These are phyloP conservation scores for Trichoderma asperelloides DNA, from an alignment of 495 filamentous ascomycete genomes.

Conservation along the genomic window DNA sequence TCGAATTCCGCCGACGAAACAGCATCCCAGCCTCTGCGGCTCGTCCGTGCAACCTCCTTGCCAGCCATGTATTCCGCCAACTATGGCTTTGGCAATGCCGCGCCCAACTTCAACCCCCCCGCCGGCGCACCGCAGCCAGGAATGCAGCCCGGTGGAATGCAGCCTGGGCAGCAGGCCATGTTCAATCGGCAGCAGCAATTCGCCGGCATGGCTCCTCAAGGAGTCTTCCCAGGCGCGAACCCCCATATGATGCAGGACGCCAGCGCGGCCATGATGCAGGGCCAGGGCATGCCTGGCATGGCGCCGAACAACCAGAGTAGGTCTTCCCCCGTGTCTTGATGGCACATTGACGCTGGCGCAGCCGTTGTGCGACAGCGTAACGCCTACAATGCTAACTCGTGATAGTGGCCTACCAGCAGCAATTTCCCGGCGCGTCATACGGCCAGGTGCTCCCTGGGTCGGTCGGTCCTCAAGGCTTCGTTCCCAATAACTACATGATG, in stretches of 20 bases:
- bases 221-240: slow-evolving; percentile 33
- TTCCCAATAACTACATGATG: slow-evolving; percentile 41
- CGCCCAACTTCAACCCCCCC: slow-evolving; percentile 39
- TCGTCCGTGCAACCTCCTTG: not conserved
- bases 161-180: slow-evolving; percentile 39
- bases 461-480: slow-evolving; percentile 35
- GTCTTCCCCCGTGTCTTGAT: slow-evolving; percentile 18
- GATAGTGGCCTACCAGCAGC: slow-evolving; percentile 44
- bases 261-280: slow-evolving; percentile 46
- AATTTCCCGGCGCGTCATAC: slow-evolving; percentile 44
- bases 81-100: slow-evolving; percentile 41
- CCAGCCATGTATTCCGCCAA: slow-evolving; percentile 41
- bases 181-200: slow-evolving; percentile 30
- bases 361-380: not conserved
- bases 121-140: slow-evolving; percentile 38
- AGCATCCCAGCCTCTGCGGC: not conserved
- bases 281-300: slow-evolving; percentile 43
- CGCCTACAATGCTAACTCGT: slow-evolving; percentile 12
- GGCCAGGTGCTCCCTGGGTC: slow-evolving; percentile 33
- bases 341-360: not conserved
- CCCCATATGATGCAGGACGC: slow-evolving; percentile 38
- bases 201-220: slow-evolving; percentile 35
- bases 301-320: slow-evolving; percentile 43
- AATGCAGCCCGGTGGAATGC: slow-evolving; percentile 41
- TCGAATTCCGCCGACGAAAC: not conserved